A percentile compares a stretch with the other conserved stretches of the same genome.
Conservation (phyloP, 2,329 filamentous ascomycete genomes). For the Fusarium neocosmosporiellum region DNA sequence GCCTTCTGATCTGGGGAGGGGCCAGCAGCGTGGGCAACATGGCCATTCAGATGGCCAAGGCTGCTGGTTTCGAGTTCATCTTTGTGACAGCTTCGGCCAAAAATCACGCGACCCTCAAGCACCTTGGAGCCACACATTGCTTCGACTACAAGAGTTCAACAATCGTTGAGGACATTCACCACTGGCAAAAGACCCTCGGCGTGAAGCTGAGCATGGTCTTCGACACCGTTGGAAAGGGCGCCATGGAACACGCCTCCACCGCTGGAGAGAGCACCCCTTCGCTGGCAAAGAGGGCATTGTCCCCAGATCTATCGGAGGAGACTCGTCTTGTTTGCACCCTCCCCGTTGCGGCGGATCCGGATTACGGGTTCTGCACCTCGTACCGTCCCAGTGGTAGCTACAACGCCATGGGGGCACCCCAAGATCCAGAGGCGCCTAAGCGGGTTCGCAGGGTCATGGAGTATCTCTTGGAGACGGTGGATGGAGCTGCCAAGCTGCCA, state of each 20-base stretch:
- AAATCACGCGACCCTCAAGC: not conserved
- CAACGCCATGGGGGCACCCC: not conserved
- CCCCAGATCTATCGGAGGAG: not conserved
- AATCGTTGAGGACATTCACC: not conserved
- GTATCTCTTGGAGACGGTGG: not conserved
- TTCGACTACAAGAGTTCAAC: conserved; percentile 4
- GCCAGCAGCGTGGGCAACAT: conserved; percentile 5
- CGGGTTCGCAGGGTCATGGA: not conserved
- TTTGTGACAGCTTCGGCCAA: conserved; percentile 14
- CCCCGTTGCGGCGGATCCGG: not conserved
- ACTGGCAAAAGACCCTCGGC: not conserved
- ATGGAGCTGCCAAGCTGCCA: not conserved
- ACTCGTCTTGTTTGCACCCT: not conserved
- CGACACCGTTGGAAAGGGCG: not conserved
- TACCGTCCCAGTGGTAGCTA: not conserved
- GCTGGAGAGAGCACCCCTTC: not conserved
- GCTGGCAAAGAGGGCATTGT: not conserved
- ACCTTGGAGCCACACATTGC: not conserved
- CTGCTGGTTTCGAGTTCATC: conserved; percentile 10
- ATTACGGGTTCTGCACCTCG: not conserved
- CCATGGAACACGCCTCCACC: not conserved
- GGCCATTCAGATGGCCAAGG: conserved; percentile 17
- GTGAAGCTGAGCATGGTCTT: not conserved
- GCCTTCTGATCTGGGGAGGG: conserved; percentile 21
- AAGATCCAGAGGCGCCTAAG: not conserved